phyloP scores from a whole-genome alignment of 768 basidiomycete genomes.

The Termitomyces sp. region DNA sequence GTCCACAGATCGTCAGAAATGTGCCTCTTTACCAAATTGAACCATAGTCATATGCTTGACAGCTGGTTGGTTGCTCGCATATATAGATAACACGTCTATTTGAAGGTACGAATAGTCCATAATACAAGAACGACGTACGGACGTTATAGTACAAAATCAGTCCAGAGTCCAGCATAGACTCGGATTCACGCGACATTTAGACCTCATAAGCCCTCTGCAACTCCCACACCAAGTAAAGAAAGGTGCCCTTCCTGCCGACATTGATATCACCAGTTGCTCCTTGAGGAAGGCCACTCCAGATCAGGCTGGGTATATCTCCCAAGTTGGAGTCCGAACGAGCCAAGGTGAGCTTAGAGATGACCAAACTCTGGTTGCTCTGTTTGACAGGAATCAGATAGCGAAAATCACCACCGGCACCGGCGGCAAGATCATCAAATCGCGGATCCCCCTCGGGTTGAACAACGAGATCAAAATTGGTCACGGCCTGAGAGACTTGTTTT shows the following conservation, averaged over 20 bases:
- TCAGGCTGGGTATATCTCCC: too few species aligned
- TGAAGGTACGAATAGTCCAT: too few species aligned
- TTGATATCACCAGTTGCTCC: too few species aligned
- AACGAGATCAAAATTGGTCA: neutral
- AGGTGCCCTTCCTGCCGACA: neutral
- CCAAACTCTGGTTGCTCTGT: neutral
- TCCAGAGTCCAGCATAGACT: neutral
- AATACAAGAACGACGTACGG: neutral
- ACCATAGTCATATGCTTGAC: too few species aligned
- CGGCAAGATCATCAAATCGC: constrained; percentile 1
- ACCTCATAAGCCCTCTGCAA: neutral
- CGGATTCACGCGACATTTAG: neutral
- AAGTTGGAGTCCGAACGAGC: neutral
- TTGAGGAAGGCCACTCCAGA: neutral
- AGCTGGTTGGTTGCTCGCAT: too few species aligned
- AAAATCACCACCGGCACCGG: neutral
- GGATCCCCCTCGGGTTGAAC: neutral
- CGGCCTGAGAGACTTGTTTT: neutral
- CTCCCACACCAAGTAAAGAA: neutral
- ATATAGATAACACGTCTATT: too few species aligned
- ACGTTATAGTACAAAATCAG: neutral
- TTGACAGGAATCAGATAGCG: constrained; percentile 4
- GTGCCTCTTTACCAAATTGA: too few species aligned
- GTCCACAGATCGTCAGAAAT: too few species aligned
- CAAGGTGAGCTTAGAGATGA: neutral